Percentiles rank a stretch among this genome's conserved stretches.
Conservation (phyloP, 2,329 filamentous ascomycete genomes). For the Ustulina deusta region DNA sequence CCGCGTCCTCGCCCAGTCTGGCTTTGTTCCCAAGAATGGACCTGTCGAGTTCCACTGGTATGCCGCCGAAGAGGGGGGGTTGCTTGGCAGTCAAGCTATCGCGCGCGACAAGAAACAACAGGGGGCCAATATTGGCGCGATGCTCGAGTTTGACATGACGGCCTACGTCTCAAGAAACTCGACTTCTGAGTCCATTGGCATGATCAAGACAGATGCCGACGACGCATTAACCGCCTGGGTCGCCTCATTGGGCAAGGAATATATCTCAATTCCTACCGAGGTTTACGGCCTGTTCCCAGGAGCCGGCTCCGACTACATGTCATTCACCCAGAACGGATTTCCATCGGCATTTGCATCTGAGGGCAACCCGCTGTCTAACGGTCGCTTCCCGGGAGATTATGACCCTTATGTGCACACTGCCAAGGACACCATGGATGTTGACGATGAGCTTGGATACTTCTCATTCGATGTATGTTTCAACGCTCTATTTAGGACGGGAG, state of each 20-base stretch:
- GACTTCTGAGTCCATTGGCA: conserved; percentile 54
- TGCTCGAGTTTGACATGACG: conserved; percentile 55
- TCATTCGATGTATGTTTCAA: conserved; percentile 53
- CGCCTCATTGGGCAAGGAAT: conserved; percentile 52
- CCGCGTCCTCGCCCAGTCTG: conserved; percentile 73
- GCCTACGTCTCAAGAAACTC: conserved; percentile 52
- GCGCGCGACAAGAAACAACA: conserved; percentile 67
- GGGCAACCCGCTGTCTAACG: conserved; percentile 52
- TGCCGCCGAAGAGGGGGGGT: conserved; percentile 82
- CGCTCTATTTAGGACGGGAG: not conserved
- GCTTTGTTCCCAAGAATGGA: conserved; percentile 71
- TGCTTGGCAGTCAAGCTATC: conserved; percentile 70
- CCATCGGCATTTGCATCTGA: conserved; percentile 56
- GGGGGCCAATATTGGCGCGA: conserved; percentile 62
- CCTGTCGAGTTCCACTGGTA: conserved; percentile 91
- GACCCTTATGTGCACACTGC: conserved; percentile 55
- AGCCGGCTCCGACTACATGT: conserved; percentile 58
- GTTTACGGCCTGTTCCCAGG: conserved; percentile 50
- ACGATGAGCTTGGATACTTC: conserved; percentile 55
- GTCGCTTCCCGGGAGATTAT: conserved; percentile 39
- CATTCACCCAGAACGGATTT: conserved; percentile 55
- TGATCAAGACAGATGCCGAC: conserved; percentile 56
- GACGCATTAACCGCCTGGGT: conserved; percentile 54
- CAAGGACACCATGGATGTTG: conserved; percentile 54
- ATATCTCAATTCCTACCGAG: conserved; percentile 53